Evolutionary conservation across 2,329 filamentous ascomycete species (phyloP), one percentile per base, ranked within the genome.

Genomic region (Pezicula neosporulosa): DNA sequence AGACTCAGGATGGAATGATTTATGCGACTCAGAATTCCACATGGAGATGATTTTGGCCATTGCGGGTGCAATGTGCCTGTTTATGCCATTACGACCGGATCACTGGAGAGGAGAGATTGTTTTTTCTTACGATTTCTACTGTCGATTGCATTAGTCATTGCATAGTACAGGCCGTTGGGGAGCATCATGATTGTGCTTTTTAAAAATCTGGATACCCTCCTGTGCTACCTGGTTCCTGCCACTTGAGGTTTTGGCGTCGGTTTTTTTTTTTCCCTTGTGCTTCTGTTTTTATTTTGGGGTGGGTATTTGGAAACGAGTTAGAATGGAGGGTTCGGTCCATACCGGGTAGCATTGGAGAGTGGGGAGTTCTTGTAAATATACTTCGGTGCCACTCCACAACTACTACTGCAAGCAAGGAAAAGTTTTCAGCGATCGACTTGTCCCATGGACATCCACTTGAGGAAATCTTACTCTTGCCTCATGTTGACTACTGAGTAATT

Each of bases 151-250:
- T 62, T 58, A 61, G 63, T 64, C 52, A 59, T 61, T 63, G 63
- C 63, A 65, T 62, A 53, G 57, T 58, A 61, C 57, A 58, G 58
- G 57, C 60, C 61, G 56, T 63, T 60, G 51, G 55, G 62, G 60
- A 54, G 61, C 54, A 55, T 51, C 46, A 45, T 54, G 51, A 49
- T 43, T 48, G 24, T 58, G 50, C 58, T 55, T 58, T 57, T 48
- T 59, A 45, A 44, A 38, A 44, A 44, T 44, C 21, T 54, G 59
- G 57, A 62, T 63, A 59, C 58, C 58, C 54, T 58, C 56, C 54
- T 57, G 56, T 65, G 63, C 64, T 65, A 63, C 55, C 61, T 66
- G 63, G 63, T 62, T 58, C 51, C 52, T 60, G 39, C 58, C 56
- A 52, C 24, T 50, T 52, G 53, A 58, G 56, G 47, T 56, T 56